phyloP scores from a whole-genome alignment of 148 eudicot species.

The Arctostaphylos glauca region DNA sequence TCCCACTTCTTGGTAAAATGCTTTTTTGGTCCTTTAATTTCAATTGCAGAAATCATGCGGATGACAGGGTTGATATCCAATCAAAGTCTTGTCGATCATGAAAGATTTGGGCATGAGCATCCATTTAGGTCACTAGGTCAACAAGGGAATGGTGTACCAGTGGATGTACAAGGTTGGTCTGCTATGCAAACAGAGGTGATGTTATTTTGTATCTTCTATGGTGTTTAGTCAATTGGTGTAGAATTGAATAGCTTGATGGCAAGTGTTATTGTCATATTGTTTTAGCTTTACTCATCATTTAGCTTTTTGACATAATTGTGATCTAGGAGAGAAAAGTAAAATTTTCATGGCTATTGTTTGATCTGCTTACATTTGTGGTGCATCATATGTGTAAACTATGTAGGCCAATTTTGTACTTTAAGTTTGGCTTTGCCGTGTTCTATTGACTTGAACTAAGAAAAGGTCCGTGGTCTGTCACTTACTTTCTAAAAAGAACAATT shows the following conservation, averaged over 20 bases:
- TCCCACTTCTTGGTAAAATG: not conserved
- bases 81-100: conserved; percentile 29
- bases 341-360: not conserved
- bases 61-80: conserved; percentile 28
- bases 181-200: conserved; percentile 38
- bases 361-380: conserved; percentile 7
- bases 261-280: not conserved
- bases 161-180: conserved; percentile 33
- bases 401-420: not conserved
- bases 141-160: conserved; percentile 35
- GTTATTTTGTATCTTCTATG: not conserved
- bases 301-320: not conserved
- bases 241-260: not conserved
- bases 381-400: not conserved
- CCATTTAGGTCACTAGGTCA: conserved; percentile 30
- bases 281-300: not conserved
- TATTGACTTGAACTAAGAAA: not conserved
- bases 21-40: conserved; percentile 3
- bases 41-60: conserved; percentile 45
- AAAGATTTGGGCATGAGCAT: conserved; percentile 37
- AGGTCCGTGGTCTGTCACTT: not conserved
- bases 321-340: not conserved
- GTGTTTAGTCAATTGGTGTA: not conserved
- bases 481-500: not conserved
- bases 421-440: not conserved